phyloP scores from a whole-genome alignment of 345 rosid species.

The Brassica carinata region DNA sequence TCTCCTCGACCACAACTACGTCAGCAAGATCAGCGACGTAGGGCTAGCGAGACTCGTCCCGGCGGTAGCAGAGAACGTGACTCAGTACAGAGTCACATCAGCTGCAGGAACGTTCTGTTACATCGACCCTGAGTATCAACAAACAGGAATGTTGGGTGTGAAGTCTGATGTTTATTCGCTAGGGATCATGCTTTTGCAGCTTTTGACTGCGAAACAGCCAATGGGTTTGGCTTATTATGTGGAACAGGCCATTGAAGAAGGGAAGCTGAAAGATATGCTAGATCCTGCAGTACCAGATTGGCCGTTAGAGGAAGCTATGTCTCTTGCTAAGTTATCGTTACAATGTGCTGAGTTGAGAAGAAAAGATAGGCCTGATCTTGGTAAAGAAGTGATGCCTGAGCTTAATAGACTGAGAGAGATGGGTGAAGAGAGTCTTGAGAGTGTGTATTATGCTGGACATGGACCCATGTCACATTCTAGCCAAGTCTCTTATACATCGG shows the following conservation, averaged over 20 bases:
- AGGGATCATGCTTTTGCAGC: background rate
- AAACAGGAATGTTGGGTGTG: background rate
- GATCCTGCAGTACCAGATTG: background rate
- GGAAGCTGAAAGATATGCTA: background rate
- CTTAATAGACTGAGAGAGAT: background rate
- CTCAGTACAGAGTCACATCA: background rate
- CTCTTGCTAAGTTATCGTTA: background rate
- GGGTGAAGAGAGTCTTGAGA: background rate
- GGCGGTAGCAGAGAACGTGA: background rate
- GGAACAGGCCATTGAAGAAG: background rate
- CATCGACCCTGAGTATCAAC: background rate
- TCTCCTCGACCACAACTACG: background rate
- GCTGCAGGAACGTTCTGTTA: background rate
- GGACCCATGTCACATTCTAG: background rate
- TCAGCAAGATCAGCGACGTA: background rate
- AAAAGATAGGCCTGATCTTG: conserved; percentile 1
- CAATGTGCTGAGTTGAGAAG: background rate
- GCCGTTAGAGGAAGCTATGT: background rate
- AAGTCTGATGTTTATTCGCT: background rate
- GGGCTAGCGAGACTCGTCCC: background rate
- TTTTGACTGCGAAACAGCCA: background rate
- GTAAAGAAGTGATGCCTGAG: conserved; percentile 2
- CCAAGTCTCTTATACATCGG: background rate
- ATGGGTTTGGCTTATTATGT: background rate
- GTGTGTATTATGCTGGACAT: background rate